Evolutionary conservation across 2,329 filamentous ascomycete genomes (phyloP).

Genomic region (Cordyceps fumosorosea): DNA sequence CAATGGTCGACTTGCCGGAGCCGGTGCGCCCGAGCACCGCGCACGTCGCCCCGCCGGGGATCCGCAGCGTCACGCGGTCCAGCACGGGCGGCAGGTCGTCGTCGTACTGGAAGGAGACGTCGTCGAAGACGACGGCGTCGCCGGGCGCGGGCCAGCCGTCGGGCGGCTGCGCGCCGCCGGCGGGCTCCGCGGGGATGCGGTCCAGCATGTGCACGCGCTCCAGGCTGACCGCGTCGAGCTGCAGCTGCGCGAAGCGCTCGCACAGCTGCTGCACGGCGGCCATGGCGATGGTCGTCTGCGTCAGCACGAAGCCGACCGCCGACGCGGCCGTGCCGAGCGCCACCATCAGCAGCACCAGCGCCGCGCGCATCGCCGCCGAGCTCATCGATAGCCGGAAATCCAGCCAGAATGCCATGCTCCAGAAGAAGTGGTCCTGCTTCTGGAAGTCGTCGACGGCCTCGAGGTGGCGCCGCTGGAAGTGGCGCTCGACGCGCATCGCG

Average conservation of each 20-base stretch:
- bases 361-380: slow-evolving; percentile 66
- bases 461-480: slow-evolving; percentile 76
- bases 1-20: slow-evolving; percentile 77
- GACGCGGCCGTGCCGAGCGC: slow-evolving; percentile 70
- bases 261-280: slow-evolving; percentile 51
- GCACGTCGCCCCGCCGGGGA: slow-evolving; percentile 58
- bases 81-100: slow-evolving; percentile 70
- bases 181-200: slow-evolving; percentile 67
- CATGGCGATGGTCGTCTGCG: slow-evolving; percentile 37
- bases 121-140: slow-evolving; percentile 68
- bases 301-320: slow-evolving; percentile 75
- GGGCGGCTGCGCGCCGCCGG: slow-evolving; percentile 61
- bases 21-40: slow-evolving; percentile 76
- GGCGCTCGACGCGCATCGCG: slow-evolving; percentile 69
- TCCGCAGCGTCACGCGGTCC: slow-evolving; percentile 59
- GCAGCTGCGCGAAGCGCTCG: slow-evolving; percentile 72
- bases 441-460: slow-evolving; percentile 81
- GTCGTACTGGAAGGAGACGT: slow-evolving; percentile 74
- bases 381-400: slow-evolving; percentile 60
- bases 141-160: slow-evolving; percentile 68
- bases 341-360: slow-evolving; percentile 67
- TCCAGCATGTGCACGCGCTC: slow-evolving; percentile 80
- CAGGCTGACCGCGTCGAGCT: slow-evolving; percentile 88
- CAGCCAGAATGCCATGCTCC: slow-evolving; percentile 81
- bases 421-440: slow-evolving; percentile 95